A percentile compares a stretch with the other conserved stretches of the same genome.
These are phyloP conservation scores for Colletotrichum filicis DNA, from an alignment of 2,329 filamentous ascomycete genomes.

Conservation along the genomic window DNA sequence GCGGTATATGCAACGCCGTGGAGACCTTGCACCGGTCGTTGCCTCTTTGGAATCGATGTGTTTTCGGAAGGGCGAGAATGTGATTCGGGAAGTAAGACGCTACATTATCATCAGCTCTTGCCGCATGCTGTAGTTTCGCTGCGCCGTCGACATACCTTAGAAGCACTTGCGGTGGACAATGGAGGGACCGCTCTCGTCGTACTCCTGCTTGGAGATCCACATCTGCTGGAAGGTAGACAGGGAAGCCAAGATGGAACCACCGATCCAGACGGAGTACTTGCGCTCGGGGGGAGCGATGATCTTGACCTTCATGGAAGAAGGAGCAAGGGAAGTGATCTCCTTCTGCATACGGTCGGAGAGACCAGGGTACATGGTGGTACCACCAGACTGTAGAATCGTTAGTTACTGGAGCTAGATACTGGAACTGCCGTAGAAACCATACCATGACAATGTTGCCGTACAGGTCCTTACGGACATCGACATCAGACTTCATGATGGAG, in stretches of 20 bases:
- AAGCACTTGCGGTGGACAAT: constrained; percentile 99
- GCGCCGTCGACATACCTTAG: constrained; percentile 73
- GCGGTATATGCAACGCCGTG: constrained; percentile 58
- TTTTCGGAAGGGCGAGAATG: constrained; percentile 47
- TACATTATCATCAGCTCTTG: not conserved
- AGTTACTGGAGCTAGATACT: constrained; percentile 39
- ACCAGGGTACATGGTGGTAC: constrained; percentile 99
- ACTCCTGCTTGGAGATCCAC: constrained; percentile 99
- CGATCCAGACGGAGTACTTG: constrained; percentile 99
- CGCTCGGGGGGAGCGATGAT: constrained; percentile 99
- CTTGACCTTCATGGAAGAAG: constrained; percentile 99
- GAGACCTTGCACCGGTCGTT: constrained; percentile 55
- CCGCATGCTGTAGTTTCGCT: not conserved
- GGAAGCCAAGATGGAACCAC: constrained; percentile 99
- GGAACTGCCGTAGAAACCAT: constrained; percentile 54
- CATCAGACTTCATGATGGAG: constrained; percentile 99
- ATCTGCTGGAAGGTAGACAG: constrained; percentile 99
- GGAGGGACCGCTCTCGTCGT: constrained; percentile 99
- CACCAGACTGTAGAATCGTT: constrained; percentile 81
- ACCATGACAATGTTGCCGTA: constrained; percentile 99
- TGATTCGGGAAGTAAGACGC: constrained; percentile 30
- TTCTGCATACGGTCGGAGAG: constrained; percentile 99
- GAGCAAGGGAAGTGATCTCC: constrained; percentile 99
- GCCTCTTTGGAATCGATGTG: constrained; percentile 57
- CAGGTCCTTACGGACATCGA: constrained; percentile 99